phyloP scores from a whole-genome alignment of 2,329 filamentous ascomycete genomes.

The Aspergillus pseudoglaucus region DNA sequence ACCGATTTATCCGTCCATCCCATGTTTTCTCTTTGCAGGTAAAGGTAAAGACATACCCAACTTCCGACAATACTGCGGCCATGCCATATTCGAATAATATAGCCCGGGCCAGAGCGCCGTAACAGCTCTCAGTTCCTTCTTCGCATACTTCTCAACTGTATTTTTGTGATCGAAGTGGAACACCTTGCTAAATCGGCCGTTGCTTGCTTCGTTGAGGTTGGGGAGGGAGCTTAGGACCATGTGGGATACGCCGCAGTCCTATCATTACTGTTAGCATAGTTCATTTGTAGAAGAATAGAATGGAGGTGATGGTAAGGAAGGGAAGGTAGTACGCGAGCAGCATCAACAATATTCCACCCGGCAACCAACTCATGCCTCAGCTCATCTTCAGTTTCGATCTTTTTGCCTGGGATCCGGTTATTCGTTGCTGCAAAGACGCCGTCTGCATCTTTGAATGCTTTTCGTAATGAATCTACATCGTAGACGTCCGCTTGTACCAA shows the following conservation, averaged over 20 bases:
- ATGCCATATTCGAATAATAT: slow-evolving; percentile 12
- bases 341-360: slow-evolving; percentile 12
- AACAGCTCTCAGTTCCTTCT: slow-evolving; percentile 5
- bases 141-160: slow-evolving; percentile 9
- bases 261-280: not conserved
- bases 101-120: slow-evolving; percentile 11
- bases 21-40: not conserved
- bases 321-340: slow-evolving; percentile 10
- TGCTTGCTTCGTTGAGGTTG: slow-evolving; percentile 6
- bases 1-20: no score
- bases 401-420: slow-evolving; percentile 2
- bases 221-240: slow-evolving; percentile 16
- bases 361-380: slow-evolving; percentile 14
- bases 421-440: slow-evolving; percentile 15
- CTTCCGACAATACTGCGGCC: slow-evolving; percentile 9
- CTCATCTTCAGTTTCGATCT: slow-evolving; percentile 10
- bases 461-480: slow-evolving; percentile 1
- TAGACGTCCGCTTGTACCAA: slow-evolving; percentile 9
- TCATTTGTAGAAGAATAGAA: not conserved
- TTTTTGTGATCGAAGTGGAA: slow-evolving; percentile 13
- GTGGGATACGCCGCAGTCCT: slow-evolving; percentile 7
- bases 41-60: not conserved
- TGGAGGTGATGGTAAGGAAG: no score
- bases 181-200: slow-evolving; percentile 7
- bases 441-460: slow-evolving; percentile 9